Evolutionary conservation across 768 basidiomycete species (phyloP), one percentile per base, ranked within the genome.

Genomic region (Trametes villosa): DNA sequence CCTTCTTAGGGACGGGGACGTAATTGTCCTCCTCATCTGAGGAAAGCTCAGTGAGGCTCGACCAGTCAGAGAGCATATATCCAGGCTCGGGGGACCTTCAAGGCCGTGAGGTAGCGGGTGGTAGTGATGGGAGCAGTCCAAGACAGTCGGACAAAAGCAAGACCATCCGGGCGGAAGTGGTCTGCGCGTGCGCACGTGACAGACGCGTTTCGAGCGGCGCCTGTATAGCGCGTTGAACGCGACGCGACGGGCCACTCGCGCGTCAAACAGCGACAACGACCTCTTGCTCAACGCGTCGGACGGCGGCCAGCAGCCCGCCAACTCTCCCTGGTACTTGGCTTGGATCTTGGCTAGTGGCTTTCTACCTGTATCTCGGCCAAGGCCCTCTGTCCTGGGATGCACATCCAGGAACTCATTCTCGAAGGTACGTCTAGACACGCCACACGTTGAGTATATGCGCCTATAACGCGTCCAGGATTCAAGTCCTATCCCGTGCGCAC

Each of bases 401-500:
- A 94, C 65, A 95, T 97, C 65, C 93, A 96, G 72, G 96, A 98
- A 70, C 86, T 98, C 27, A 89, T 98, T 58, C 83, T 98, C 53
- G 96, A 98, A 75, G 94, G 93, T 85, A 67, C 33, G 73, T 58
- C 27, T 30, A n/a, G 38, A 22, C 11, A 36, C 22, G 9, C 11
- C 24, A 24, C 40, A 18, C 0, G 33, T 20, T n/a, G n/a, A n/a
- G n/a, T n/a, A n/a, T n/a, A n/a, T n/a, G 1, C 41, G 17, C 24
- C 48, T 50, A n/a, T 20, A 49, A n/a, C 29, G 3, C 31, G 22
- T 45, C 11, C 65, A 93, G 95, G 96, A 47, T 99, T 98, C 83
- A 98, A 99, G 74, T 96, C 94, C 2, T 98, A 98, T 72, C 96
- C 96, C 11, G 94, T 96, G 29, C 85, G 96, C 50, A 98, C 97